Evolutionary conservation across 352 stramenopile genomes (phyloP), one percentile per base, ranked within the genome.

Genomic region (Phytophthora aleatoria): DNA sequence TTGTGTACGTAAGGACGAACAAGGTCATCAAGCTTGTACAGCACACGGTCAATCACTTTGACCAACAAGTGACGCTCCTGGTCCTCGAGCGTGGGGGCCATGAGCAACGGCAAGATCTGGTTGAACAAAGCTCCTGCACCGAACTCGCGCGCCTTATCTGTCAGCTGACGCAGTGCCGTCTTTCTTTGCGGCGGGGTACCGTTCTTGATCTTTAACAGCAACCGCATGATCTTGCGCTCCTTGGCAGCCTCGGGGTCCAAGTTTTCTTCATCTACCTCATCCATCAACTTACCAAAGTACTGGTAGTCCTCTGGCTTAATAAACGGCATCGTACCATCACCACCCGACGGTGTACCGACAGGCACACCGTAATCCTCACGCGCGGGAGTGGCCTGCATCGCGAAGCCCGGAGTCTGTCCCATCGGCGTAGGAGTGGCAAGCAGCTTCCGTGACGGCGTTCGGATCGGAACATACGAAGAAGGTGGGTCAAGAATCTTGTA

Each of bases 151-250:
- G 98, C 97, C 64, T 98, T 99, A 68, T 99, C 96, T 2, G 97
- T 99, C 43, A 99, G 98, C 75, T 98, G 94, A 16, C 96, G 90
- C 71, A 99, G 89, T 3, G 94, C 92, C 3, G 92, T 97, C 76
- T 99, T 99, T 35, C 98, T 86, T 77, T 99, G 97, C 5, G 97
- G 96, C 2, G 98, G 97, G 1, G 96, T 98, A 13, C 98, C 98
- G 67, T 98, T 99, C 85, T 99, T 99, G 61, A 99, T 99, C 64
- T 99, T 99, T 2, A 99, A 83, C 55, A 99, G 68, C 35, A 99
- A 67, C 0, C 91, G 83, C 95, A 99, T 99, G 61, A 99, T 99
- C 64, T 98, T 97, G 38, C 97, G 85, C 64, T 99, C 96, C 61
- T 97, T 98, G 0, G 91, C 87, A 60, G 98, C 90, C 56, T 99